A percentile compares a stretch with the other conserved stretches of the same genome.
phyloP scores from a whole-genome alignment of 1,284 basidiomycete genomes.

The Tetrapyrgos nigripes region DNA sequence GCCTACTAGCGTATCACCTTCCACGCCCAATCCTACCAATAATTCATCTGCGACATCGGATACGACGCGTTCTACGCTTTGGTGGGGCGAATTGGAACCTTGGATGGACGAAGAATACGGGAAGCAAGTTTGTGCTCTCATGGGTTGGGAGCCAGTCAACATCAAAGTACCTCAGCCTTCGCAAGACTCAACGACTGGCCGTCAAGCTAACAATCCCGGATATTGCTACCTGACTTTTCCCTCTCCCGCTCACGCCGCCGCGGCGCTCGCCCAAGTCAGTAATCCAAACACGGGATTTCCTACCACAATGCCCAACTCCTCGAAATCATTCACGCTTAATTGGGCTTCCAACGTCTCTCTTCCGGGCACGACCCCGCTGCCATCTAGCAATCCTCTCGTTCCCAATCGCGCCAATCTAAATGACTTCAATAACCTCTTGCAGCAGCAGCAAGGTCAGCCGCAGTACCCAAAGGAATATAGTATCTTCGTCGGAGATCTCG shows the following conservation, averaged over 20 bases:
- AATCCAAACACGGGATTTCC: constrained; percentile 41
- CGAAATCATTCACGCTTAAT: constrained; percentile 75
- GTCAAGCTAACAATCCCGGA: constrained; percentile 79
- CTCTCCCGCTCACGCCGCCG: constrained; percentile 70
- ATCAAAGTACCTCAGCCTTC: constrained; percentile 75
- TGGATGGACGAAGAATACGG: constrained; percentile 95
- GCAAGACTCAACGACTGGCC: constrained; percentile 62
- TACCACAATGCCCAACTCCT: constrained; percentile 81
- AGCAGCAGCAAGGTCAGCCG: constrained; percentile 45
- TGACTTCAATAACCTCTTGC: constrained; percentile 32
- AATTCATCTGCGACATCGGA: not conserved
- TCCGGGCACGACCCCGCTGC: constrained; percentile 40
- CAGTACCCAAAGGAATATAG: constrained; percentile 85
- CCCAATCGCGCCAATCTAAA: not conserved
- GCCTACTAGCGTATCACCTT: not conserved
- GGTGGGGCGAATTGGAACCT: constrained; percentile 84
- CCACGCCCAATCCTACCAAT: constrained; percentile 1
- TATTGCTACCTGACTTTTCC: constrained; percentile 90
- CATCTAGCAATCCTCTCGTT: constrained; percentile 23
- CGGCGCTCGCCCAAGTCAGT: constrained; percentile 74
- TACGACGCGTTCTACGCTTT: constrained; percentile 53
- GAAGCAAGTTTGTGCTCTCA: constrained; percentile 78
- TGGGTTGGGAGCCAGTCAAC: constrained; percentile 78
- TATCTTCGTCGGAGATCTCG: constrained; percentile 91
- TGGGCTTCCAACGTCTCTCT: constrained; percentile 77